Percentiles rank a stretch among this genome's conserved stretches.
Conservation (phyloP, 139 green algal species). For the Chlamydomonas urium region DNA sequence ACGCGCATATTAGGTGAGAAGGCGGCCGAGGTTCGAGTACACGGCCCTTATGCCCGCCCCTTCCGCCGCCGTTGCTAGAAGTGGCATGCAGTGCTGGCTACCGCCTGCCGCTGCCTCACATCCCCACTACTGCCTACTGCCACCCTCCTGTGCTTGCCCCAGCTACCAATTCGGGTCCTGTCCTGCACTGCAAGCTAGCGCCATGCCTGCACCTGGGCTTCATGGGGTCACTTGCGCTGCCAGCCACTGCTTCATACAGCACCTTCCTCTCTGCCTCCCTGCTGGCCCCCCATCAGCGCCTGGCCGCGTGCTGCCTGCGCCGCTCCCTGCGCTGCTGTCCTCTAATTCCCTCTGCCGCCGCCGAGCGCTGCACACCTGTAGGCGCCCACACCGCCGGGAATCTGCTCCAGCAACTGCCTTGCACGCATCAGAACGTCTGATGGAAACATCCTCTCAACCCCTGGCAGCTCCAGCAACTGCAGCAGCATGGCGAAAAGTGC, state of each 20-base stretch:
- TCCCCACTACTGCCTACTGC: too few species aligned
- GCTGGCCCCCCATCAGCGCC: not conserved
- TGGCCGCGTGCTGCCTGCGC: not conserved
- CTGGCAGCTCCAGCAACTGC: conserved; percentile 69
- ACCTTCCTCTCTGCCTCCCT: not conserved
- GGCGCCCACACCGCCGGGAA: conserved; percentile 74
- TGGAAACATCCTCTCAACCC: conserved; percentile 70
- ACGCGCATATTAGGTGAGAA: not conserved
- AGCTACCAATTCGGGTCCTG: too few species aligned
- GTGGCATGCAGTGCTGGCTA: too few species aligned
- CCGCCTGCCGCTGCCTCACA: too few species aligned
- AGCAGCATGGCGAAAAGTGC: not conserved
- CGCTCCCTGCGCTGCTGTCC: not conserved
- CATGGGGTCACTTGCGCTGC: not conserved
- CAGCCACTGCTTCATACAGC: not conserved
- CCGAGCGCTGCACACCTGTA: conserved; percentile 57
- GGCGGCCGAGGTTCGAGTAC: too few species aligned
- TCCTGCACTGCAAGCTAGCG: too few species aligned
- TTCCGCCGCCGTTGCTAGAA: too few species aligned
- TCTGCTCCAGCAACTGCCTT: conserved; percentile 61
- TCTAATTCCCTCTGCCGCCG: not conserved
- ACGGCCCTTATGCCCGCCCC: too few species aligned
- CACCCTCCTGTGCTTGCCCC: too few species aligned
- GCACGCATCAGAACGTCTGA: conserved; percentile 75
- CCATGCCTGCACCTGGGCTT: not conserved